Percentiles rank a stretch among this genome's conserved stretches.
Conservation (phyloP, 495 filamentous ascomycete species). For the Penicillium lividum region DNA sequence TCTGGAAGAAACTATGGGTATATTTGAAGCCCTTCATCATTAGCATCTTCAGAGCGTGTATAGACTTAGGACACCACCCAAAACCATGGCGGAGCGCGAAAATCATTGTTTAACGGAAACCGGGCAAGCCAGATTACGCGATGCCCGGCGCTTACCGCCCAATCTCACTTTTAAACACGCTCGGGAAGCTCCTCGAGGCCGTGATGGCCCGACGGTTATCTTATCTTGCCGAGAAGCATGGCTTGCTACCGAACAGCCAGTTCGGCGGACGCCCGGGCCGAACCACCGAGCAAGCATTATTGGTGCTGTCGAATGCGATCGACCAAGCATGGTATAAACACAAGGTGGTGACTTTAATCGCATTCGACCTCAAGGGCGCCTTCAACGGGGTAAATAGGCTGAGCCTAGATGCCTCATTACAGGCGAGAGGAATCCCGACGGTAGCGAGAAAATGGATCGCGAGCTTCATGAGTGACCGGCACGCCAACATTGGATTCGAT, state of each 20-base stretch:
- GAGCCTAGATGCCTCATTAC: too few species aligned
- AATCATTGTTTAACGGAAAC: constrained; percentile 30
- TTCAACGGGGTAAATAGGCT: too few species aligned
- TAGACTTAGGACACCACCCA: constrained; percentile 25
- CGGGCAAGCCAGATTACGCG: constrained; percentile 26
- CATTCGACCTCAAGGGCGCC: too few species aligned
- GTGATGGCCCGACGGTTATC: constrained; percentile 14
- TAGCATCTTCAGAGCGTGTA: not conserved
- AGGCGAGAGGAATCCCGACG: too few species aligned
- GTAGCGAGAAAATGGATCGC: too few species aligned
- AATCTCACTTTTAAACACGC: constrained; percentile 31
- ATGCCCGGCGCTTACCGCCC: constrained; percentile 21
- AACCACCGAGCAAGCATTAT: constrained; percentile 25
- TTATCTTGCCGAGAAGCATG: too few species aligned
- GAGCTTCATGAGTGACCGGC: constrained; percentile 23
- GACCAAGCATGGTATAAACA: too few species aligned
- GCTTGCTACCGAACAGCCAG: constrained; percentile 1
- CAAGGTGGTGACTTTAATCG: too few species aligned
- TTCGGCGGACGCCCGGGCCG: constrained; percentile 26
- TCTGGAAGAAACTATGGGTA: constrained; percentile 27
- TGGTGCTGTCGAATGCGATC: constrained; percentile 26
- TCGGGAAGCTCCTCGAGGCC: constrained; percentile 28
- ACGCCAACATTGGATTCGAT: constrained; percentile 26
- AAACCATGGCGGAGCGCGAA: constrained; percentile 17
- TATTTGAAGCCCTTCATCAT: constrained; percentile 19